Evolutionary conservation across 2,329 filamentous ascomycete genomes (phyloP), one percentile per base, ranked within the genome.

Genomic region (Ceratocystis alfenasii): DNA sequence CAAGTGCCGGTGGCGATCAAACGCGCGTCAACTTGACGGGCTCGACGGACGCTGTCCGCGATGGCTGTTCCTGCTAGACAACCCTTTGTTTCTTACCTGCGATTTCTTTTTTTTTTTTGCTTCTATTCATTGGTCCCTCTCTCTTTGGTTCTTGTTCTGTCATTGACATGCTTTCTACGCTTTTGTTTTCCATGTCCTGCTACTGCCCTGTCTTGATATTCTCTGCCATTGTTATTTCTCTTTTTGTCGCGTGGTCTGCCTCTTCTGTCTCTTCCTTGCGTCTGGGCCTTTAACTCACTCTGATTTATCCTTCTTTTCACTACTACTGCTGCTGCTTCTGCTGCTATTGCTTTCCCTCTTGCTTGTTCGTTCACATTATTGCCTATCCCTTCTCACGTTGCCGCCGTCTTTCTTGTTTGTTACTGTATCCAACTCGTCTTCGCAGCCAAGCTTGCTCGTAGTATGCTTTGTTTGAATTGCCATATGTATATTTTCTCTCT

Each of bases 21-120:
- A 80, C 88, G 72, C 83, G 91, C 71, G 91, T 97, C 69, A 95
- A 94, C 75, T 78, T 96, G 71, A 87, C 85, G 62, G 88, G 87
- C 63, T 83, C 87, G 61, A 81, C 84, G 69, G 83, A 83, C 70
- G 86, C 84, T n/a, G 84, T 88, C 62, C 95, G 95, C 79, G 91
- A 96, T 73, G 87, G 89, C 57, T 97, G 93, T 76, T 92, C 91
- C 73, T 97, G 93, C 78, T 97, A 65, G 67, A 59, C 44, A 36
- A 36, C 28, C 20, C 17, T 48, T 20, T 48, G 46, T 22, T 48
- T 48, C 20, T 6, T 48, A 17, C 46, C 20, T 48, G n/a, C n/a
- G 17, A 6, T 17, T 20, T 50, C 2, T 5, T 22, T 22, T 17
- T 17, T 22, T 53, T 6, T 28, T 33, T 59, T 53, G 20, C 36